These are phyloP conservation scores for Trichoderma hamatum DNA, from an alignment of 2,329 filamentous ascomycete species.

Conservation along the genomic window DNA sequence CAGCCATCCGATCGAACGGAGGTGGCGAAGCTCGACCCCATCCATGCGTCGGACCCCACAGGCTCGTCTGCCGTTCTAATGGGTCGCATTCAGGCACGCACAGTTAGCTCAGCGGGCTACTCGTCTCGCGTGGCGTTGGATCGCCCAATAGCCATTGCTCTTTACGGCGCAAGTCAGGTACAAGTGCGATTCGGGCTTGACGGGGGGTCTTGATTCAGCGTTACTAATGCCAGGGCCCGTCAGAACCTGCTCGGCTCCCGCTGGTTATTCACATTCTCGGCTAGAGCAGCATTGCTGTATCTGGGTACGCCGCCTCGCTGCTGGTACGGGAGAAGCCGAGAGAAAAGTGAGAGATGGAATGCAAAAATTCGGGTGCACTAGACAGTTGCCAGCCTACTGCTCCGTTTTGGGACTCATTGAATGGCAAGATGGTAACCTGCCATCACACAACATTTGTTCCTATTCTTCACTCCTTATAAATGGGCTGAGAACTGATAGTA, in stretches of 20 bases:
- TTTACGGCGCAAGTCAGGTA: neutral
- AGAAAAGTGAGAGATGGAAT: no score
- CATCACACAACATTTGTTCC: no score
- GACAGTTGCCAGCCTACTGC: conserved; percentile 46
- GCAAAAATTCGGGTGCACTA: conserved; percentile 39
- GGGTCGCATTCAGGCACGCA: neutral
- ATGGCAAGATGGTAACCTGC: no score
- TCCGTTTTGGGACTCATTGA: no score
- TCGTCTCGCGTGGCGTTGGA: neutral
- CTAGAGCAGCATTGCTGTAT: no score
- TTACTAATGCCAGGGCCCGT: neutral
- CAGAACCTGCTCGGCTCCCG: neutral
- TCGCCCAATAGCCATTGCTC: neutral
- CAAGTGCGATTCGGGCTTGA: conserved; percentile 1
- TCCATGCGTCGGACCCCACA: conserved; percentile 1
- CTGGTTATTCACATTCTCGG: neutral
- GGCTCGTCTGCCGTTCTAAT: neutral
- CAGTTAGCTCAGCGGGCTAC: neutral
- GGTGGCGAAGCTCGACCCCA: conserved; percentile 23
- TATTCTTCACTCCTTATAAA: no score
- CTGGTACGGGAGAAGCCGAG: no score
- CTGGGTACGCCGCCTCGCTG: no score
- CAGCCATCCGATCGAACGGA: conserved; percentile 17
- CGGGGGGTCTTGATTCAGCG: neutral
- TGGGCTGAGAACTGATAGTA: no score